A percentile compares a stretch with the other conserved stretches of the same genome.
phyloP scores from a whole-genome alignment of 805 yeast species.

The Starmerella scarabaei region DNA sequence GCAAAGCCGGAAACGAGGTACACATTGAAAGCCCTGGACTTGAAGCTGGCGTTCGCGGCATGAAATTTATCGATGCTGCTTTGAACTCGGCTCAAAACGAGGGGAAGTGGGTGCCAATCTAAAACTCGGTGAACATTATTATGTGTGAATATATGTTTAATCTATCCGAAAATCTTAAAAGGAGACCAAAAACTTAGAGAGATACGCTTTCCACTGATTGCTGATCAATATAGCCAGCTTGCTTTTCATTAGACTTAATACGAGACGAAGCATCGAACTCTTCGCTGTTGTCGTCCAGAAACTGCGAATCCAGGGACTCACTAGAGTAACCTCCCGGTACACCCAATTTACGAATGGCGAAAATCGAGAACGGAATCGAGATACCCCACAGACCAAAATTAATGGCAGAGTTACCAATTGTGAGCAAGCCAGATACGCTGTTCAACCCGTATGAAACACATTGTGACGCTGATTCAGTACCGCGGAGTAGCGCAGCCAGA shows the following conservation, averaged over 20 bases:
- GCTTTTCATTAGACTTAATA: no score
- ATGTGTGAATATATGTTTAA: neutral
- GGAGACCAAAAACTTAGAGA: no score
- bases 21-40: constrained; percentile 1
- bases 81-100: neutral
- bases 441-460: constrained; percentile 11
- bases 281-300: no score
- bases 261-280: no score
- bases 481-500: constrained; percentile 10
- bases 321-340: constrained; percentile 1
- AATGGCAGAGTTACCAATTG: constrained; percentile 14
- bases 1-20: neutral
- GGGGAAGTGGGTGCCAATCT: neutral
- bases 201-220: no score
- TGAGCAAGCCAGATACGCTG: constrained; percentile 10
- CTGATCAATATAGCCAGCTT: no score
- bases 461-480: constrained; percentile 13
- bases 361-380: neutral
- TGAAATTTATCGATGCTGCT: constrained; percentile 3
- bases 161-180: no score
- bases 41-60: constrained; percentile 1
- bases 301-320: neutral
- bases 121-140: no score
- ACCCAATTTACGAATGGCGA: constrained; percentile 1
- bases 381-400: constrained; percentile 15